phyloP scores from a whole-genome alignment of 192 early-diverging fungal genomes.

The Coemansia sp. region DNA sequence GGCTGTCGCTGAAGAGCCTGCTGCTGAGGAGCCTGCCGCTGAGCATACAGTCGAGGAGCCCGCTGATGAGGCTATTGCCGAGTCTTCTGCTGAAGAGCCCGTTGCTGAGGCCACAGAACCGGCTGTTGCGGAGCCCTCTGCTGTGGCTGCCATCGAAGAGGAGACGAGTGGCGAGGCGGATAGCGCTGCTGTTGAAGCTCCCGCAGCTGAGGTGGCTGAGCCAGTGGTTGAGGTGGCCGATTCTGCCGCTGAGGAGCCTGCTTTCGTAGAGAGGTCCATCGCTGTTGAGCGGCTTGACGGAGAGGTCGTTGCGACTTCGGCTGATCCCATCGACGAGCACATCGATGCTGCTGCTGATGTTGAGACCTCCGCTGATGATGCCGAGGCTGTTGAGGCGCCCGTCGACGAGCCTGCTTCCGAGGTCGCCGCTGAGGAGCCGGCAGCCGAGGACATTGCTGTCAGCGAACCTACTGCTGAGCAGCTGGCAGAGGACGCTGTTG shows the following conservation, averaged over 20 bases:
- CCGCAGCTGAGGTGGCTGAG: background rate
- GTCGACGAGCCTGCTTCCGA: background rate
- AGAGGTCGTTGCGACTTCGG: too few relatives aligned
- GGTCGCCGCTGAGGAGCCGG: background rate
- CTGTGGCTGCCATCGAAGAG: background rate
- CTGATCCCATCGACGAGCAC: too few relatives aligned
- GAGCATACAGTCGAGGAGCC: background rate
- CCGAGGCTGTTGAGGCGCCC: background rate
- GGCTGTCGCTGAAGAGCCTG: background rate
- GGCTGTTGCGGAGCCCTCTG: too few relatives aligned
- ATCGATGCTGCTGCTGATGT: too few relatives aligned
- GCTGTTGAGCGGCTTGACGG: too few relatives aligned
- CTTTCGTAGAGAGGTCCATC: too few relatives aligned
- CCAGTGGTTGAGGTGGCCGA: too few relatives aligned
- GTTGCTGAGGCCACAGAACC: background rate
- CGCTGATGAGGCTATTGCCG: background rate
- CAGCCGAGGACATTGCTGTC: background rate
- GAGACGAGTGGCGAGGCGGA: background rate
- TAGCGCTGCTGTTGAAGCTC: background rate
- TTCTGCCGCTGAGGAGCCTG: background rate
- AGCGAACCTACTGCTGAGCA: too few relatives aligned
- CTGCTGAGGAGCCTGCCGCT: too few relatives aligned
- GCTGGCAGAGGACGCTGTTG: too few relatives aligned
- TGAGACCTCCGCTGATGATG: too few relatives aligned
- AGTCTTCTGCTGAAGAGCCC: background rate